These are phyloP conservation scores for Neofusicoccum sp. DNA, from an alignment of 2,329 filamentous ascomycete species.

Conservation along the genomic window DNA sequence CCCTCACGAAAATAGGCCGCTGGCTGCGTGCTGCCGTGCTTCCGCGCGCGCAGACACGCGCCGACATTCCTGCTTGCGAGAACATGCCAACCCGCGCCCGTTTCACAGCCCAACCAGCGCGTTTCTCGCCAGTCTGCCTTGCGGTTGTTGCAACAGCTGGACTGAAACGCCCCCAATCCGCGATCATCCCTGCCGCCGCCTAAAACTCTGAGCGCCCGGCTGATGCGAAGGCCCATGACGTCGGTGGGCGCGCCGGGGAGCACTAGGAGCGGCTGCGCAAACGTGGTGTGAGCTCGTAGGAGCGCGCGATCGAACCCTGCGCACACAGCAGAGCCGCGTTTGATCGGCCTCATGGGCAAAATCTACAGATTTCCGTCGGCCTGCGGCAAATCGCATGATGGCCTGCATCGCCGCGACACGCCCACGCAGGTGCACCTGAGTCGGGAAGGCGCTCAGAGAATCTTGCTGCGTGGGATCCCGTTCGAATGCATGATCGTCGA, in stretches of 20 bases:
- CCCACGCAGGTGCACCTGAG: background rate
- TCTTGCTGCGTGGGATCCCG: constrained; percentile 1
- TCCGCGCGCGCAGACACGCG: background rate
- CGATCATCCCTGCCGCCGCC: too few species aligned
- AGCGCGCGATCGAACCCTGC: background rate
- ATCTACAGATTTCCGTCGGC: background rate
- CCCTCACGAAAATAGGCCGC: background rate
- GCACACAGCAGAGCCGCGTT: constrained; percentile 5
- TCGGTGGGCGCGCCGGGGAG: background rate
- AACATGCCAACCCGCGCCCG: background rate
- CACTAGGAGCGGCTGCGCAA: background rate
- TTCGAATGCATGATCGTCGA: constrained; percentile 6
- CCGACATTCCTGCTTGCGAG: background rate
- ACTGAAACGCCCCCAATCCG: background rate
- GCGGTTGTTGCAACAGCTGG: background rate
- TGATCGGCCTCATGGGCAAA: constrained; percentile 4
- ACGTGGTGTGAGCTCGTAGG: background rate
- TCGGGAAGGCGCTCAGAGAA: background rate
- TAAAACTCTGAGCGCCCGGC: background rate
- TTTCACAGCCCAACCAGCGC: background rate
- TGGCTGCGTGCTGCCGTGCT: background rate
- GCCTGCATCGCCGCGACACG: background rate
- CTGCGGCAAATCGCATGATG: background rate
- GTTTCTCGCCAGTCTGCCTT: background rate
- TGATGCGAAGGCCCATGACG: background rate